These are phyloP conservation scores for Sclerotinia minor DNA, from an alignment of 2,329 filamentous ascomycete genomes.

Conservation along the genomic window DNA sequence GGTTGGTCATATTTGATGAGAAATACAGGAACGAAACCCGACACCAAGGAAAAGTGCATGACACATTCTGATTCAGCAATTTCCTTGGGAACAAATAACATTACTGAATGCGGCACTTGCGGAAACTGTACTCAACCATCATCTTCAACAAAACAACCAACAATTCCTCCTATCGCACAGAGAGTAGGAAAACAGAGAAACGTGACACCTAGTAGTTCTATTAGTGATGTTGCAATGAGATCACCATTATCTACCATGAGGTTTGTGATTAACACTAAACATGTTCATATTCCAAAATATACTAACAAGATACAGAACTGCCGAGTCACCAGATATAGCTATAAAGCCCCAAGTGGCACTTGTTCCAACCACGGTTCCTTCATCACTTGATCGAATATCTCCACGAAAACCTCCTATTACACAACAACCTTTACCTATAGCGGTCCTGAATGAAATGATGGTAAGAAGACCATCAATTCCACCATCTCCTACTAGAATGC, in stretches of 20 bases:
- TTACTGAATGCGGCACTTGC: conserved; percentile 26
- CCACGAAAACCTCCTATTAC: conserved; percentile 30
- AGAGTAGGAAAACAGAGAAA: conserved; percentile 25
- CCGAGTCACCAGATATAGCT: conserved; percentile 34
- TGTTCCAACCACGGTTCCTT: conserved; percentile 32
- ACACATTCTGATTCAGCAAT: conserved; percentile 32
- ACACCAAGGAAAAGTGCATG: conserved; percentile 19
- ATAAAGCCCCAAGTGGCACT: conserved; percentile 33
- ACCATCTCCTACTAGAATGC: conserved; percentile 1
- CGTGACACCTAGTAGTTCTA: conserved; percentile 38
- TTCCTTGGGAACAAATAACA: conserved; percentile 30
- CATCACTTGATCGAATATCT: conserved; percentile 33
- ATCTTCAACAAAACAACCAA: conserved; percentile 23
- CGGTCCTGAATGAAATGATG: conserved; percentile 29
- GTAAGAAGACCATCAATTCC: conserved; percentile 27
- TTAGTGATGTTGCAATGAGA: conserved; percentile 34
- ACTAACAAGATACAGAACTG: conserved; percentile 32
- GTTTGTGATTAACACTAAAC: conserved; percentile 24
- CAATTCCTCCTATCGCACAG: conserved; percentile 26
- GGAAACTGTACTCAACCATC: conserved; percentile 24
- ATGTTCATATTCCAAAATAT: background rate
- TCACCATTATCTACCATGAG: conserved; percentile 36
- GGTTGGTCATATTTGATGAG: conserved; percentile 33
- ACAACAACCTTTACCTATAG: conserved; percentile 31
- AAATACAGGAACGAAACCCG: conserved; percentile 18